Evolutionary conservation across 768 basidiomycete species (phyloP).

Genomic region (Leccinum incarnatum): DNA sequence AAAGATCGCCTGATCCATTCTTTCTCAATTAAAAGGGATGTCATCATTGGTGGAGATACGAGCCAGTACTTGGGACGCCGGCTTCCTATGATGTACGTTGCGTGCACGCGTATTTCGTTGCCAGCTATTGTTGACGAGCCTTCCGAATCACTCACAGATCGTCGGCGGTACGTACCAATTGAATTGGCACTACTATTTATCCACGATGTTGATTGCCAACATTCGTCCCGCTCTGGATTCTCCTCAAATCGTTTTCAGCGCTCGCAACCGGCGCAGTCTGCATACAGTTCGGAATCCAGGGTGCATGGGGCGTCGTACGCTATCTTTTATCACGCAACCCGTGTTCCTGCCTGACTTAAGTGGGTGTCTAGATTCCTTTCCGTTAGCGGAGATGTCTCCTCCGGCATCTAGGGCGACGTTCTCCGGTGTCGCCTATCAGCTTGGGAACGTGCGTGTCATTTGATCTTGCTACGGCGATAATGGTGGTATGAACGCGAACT

Average conservation of each 20-base stretch:
- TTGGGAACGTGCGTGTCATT: slow-evolving; percentile 50
- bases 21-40: slow-evolving; percentile 44
- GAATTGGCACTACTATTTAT: not conserved
- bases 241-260: slow-evolving; percentile 58
- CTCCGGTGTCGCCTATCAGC: slow-evolving; percentile 81
- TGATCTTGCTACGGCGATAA: not conserved
- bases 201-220: slow-evolving; percentile 18
- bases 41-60: slow-evolving; percentile 63
- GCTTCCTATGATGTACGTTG: slow-evolving; percentile 60
- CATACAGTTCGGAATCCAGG: slow-evolving; percentile 85
- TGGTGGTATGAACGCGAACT: too few relatives aligned
- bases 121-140: not conserved
- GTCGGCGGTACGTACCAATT: slow-evolving; percentile 21
- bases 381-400: slow-evolving; percentile 81
- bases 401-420: slow-evolving; percentile 88
- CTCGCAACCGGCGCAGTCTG: slow-evolving; percentile 85
- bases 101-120: not conserved
- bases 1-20: not conserved
- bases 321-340: not conserved
- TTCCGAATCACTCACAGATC: slow-evolving; percentile 9
- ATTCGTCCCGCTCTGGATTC: slow-evolving; percentile 81
- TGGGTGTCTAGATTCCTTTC: slow-evolving; percentile 53
- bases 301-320: slow-evolving; percentile 83
- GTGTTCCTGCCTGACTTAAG: not conserved
- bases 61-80: slow-evolving; percentile 81